Percentiles rank a stretch among this genome's conserved stretches.
phyloP scores from a whole-genome alignment of 2,329 filamentous ascomycete species.

The Botrytis aclada region DNA sequence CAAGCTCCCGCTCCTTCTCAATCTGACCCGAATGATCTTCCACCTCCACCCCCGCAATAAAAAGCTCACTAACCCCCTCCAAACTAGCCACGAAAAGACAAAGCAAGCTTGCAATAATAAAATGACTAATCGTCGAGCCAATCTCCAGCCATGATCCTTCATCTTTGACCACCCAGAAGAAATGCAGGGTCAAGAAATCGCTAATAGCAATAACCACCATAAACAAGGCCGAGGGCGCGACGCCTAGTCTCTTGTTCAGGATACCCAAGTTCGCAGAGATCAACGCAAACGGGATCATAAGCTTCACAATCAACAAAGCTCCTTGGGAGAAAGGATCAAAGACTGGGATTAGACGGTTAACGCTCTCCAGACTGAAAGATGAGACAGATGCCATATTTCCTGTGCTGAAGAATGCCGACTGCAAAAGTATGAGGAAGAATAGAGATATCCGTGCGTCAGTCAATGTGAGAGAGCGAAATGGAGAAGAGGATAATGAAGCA shows the following conservation, averaged over 20 bases:
- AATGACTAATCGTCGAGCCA: slow-evolving; percentile 93
- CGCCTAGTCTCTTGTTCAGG: slow-evolving; percentile 76
- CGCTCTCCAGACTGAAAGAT: slow-evolving; percentile 89
- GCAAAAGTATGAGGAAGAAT: slow-evolving; percentile 92
- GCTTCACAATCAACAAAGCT: slow-evolving; percentile 79
- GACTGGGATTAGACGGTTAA: slow-evolving; percentile 80
- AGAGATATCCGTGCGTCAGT: slow-evolving; percentile 85
- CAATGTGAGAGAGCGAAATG: slow-evolving; percentile 64
- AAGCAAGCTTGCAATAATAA: slow-evolving; percentile 83
- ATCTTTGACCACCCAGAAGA: slow-evolving; percentile 97
- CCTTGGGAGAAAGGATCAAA: slow-evolving; percentile 94
- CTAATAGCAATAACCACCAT: slow-evolving; percentile 91
- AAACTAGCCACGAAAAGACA: slow-evolving; percentile 88
- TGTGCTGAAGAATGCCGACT: slow-evolving; percentile 95
- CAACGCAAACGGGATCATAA: slow-evolving; percentile 89
- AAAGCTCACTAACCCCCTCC: slow-evolving; percentile 79
- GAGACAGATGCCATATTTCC: slow-evolving; percentile 94
- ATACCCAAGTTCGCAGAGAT: slow-evolving; percentile 94
- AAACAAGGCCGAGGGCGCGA: slow-evolving; percentile 85
- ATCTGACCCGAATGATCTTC: slow-evolving; percentile 36
- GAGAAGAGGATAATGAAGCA: slow-evolving; percentile 31
- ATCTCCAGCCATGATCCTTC: slow-evolving; percentile 98
- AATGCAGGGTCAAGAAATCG: slow-evolving; percentile 88
- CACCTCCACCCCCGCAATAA: slow-evolving; percentile 78
- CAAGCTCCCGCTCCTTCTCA: slow-evolving; percentile 34